These are phyloP conservation scores for Solanum virginianum DNA, from an alignment of 257 asterid genomes.

Conservation along the genomic window DNA sequence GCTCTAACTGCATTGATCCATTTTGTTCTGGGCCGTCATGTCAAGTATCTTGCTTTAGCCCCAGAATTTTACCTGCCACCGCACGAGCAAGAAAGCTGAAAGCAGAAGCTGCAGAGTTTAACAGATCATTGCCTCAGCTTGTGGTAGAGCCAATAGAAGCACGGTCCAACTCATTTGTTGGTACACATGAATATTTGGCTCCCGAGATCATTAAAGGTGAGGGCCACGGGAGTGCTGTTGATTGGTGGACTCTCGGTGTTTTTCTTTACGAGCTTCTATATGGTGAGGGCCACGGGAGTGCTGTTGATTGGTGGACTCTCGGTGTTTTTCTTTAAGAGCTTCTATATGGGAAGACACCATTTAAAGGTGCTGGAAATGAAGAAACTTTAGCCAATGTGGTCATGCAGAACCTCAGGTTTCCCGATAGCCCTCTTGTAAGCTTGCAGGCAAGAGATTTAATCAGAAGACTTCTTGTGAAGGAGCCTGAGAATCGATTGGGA, in stretches of 20 bases:
- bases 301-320: constrained; percentile 98
- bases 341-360: constrained; percentile 82
- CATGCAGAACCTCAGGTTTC: constrained; percentile 57
- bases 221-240: constrained; percentile 95
- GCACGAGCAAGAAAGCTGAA: constrained; percentile 43
- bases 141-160: constrained; percentile 94
- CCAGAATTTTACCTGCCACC: constrained; percentile 37
- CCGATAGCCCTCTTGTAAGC: constrained; percentile 71
- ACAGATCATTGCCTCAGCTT: constrained; percentile 62
- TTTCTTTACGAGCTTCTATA: constrained; percentile 81
- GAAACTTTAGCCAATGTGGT: constrained; percentile 78
- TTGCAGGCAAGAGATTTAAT: constrained; percentile 75
- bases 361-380: constrained; percentile 66
- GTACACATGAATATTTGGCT: constrained; percentile 91
- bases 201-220: constrained; percentile 95
- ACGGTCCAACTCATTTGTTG: constrained; percentile 85
- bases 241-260: constrained; percentile 94
- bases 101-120: constrained; percentile 30
- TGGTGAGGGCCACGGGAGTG: constrained; percentile 92
- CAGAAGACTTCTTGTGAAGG: constrained; percentile 62
- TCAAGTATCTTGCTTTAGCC: constrained; percentile 81
- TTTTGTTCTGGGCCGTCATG: constrained; percentile 92
- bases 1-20: constrained; percentile 90
- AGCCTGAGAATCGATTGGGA: constrained; percentile 70
- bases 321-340: constrained; percentile 86